phyloP scores from a whole-genome alignment of 1,139 yeast genomes.

The Nakaseomyces sp. region DNA sequence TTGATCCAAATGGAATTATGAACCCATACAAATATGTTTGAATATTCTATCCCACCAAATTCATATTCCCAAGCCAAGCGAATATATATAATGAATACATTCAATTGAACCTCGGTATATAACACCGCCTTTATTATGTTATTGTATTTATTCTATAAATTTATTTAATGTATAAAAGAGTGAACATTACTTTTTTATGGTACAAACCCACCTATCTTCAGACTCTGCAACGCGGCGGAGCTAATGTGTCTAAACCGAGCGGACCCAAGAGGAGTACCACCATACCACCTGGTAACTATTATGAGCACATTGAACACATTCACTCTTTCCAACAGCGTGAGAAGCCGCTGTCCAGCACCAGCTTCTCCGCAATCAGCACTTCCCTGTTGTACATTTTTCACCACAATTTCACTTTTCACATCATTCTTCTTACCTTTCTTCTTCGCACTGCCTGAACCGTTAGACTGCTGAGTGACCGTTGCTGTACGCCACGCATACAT shows the following conservation, averaged over 20 bases:
- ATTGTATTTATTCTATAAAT: too few species aligned
- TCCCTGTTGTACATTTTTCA: slow-evolving; percentile 42
- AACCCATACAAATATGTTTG: slow-evolving; percentile 82
- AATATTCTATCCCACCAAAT: not conserved
- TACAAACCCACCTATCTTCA: slow-evolving; percentile 24
- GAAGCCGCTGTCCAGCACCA: slow-evolving; percentile 51
- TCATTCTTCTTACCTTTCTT: slow-evolving; percentile 2
- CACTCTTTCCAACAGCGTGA: slow-evolving; percentile 42
- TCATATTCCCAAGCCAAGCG: not conserved
- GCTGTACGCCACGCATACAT: slow-evolving; percentile 64
- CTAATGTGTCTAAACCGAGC: slow-evolving; percentile 56
- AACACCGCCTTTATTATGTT: too few species aligned
- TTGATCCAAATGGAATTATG: slow-evolving; percentile 82
- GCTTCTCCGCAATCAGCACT: slow-evolving; percentile 55
- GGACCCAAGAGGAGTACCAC: slow-evolving; percentile 59
- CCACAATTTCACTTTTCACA: not conserved
- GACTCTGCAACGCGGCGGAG: slow-evolving; percentile 41
- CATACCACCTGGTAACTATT: slow-evolving; percentile 67
- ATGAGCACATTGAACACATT: slow-evolving; percentile 46
- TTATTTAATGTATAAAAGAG: too few species aligned
- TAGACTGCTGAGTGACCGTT: not conserved
- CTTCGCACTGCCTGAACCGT: slow-evolving; percentile 8
- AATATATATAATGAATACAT: not conserved
- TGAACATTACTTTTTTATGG: slow-evolving; percentile 5
- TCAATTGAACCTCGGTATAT: too few species aligned